These are phyloP conservation scores for Aspergillus fischeri DNA, from an alignment of 2,329 filamentous ascomycete genomes.

Conservation along the genomic window DNA sequence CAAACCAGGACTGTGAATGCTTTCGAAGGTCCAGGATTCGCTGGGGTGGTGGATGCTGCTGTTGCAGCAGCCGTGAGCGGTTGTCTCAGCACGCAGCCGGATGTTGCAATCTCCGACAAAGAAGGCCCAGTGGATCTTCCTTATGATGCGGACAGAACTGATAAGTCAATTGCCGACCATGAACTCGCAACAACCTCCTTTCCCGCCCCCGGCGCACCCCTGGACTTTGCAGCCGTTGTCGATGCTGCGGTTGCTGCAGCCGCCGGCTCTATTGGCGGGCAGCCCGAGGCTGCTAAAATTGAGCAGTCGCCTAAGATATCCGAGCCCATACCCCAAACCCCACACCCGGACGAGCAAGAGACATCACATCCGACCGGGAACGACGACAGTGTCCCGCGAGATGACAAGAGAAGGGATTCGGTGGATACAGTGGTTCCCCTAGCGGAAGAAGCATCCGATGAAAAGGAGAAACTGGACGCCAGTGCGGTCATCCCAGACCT, in stretches of 20 bases:
- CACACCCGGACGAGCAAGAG: not conserved
- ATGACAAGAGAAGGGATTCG: not conserved
- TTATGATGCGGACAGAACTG: not conserved
- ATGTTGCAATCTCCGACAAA: not conserved
- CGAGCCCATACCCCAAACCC: not conserved
- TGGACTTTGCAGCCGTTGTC: constrained; percentile 15
- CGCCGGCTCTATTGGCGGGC: not conserved
- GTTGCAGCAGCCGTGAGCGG: constrained; percentile 16
- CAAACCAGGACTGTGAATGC: not conserved
- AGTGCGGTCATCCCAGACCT: not conserved
- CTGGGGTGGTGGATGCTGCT: constrained; percentile 22
- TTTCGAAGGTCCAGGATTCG: constrained; percentile 10
- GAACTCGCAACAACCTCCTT: not conserved
- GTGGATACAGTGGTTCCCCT: not conserved
- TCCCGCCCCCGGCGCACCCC: not conserved
- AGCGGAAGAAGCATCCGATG: not conserved
- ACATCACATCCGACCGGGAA: not conserved
- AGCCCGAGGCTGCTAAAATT: constrained; percentile 3
- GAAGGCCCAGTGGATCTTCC: not conserved
- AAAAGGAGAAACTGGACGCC: not conserved
- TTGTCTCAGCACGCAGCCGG: not conserved
- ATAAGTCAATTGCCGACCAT: constrained; percentile 1
- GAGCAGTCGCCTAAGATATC: not conserved
- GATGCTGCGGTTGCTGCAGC: constrained; percentile 16
- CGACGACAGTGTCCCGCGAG: not conserved